Evolutionary conservation across 805 yeast genomes (phyloP).

Genomic region (Starmerella kuoi): DNA sequence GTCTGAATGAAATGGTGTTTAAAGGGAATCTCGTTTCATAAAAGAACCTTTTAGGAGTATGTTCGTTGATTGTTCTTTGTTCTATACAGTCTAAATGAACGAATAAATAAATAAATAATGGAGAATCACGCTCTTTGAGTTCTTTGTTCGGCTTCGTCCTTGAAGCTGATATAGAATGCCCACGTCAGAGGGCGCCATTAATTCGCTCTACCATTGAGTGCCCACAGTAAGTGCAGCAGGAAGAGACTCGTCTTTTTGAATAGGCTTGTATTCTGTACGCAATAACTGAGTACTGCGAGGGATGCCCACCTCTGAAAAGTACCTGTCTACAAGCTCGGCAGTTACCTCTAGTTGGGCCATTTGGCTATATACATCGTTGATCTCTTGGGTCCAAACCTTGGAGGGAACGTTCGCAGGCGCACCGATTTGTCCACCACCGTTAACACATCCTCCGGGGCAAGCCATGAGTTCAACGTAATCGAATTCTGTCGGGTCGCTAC

Average conservation of each 20-base stretch:
- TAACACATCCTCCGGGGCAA: constrained; percentile 94
- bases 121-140: no score
- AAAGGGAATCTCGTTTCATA: no score
- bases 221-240: constrained; percentile 23
- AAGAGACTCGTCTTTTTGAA: constrained; percentile 15
- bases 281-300: constrained; percentile 6
- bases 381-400: constrained; percentile 28
- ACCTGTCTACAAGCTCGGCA: constrained; percentile 7
- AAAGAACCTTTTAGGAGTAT: no score
- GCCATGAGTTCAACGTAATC: constrained; percentile 95
- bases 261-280: constrained; percentile 18
- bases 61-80: no score
- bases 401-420: constrained; percentile 27
- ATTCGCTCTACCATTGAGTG: constrained; percentile 24
- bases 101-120: no score
- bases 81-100: no score
- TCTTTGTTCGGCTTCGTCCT: no score
- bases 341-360: constrained; percentile 15
- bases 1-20: no score
- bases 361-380: constrained; percentile 30
- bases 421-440: constrained; percentile 87
- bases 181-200: no score
- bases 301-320: constrained; percentile 7
- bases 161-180: no score
- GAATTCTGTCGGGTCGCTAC: constrained; percentile 51